phyloP scores from a whole-genome alignment of 2,329 filamentous ascomycete genomes.

The Epichloe scottii region DNA sequence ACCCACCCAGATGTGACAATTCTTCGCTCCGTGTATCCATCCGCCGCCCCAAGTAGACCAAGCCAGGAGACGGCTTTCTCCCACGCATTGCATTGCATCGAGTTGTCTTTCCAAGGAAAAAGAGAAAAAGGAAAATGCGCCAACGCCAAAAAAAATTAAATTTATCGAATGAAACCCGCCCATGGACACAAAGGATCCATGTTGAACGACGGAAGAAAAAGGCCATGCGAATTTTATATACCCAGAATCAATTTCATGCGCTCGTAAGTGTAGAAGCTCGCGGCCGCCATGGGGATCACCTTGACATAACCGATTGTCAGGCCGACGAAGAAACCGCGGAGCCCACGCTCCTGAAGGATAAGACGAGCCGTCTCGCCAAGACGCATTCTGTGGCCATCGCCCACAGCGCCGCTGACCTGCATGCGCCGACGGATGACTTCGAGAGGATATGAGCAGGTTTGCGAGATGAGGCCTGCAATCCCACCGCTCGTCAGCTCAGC shows the following conservation, averaged over 20 bases:
- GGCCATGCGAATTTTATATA: constrained; percentile 32
- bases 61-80: background rate
- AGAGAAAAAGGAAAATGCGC: too few species aligned
- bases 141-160: background rate
- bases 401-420: constrained; percentile 92
- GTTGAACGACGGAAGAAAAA: background rate
- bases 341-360: constrained; percentile 65
- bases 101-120: background rate
- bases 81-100: background rate
- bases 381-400: constrained; percentile 67
- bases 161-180: background rate
- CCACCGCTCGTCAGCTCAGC: constrained; percentile 80
- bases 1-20: background rate
- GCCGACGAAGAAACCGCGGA: constrained; percentile 80
- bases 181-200: background rate
- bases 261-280: constrained; percentile 55
- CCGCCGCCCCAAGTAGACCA: background rate
- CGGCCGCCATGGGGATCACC: constrained; percentile 76
- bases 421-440: constrained; percentile 87
- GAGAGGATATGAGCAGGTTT: constrained; percentile 85
- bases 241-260: constrained; percentile 50
- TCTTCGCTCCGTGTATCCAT: background rate
- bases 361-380: constrained; percentile 66
- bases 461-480: constrained; percentile 74
- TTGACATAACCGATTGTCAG: constrained; percentile 93